phyloP scores from a whole-genome alignment of 1,284 basidiomycete species.

The Trichosporon ovoides region DNA sequence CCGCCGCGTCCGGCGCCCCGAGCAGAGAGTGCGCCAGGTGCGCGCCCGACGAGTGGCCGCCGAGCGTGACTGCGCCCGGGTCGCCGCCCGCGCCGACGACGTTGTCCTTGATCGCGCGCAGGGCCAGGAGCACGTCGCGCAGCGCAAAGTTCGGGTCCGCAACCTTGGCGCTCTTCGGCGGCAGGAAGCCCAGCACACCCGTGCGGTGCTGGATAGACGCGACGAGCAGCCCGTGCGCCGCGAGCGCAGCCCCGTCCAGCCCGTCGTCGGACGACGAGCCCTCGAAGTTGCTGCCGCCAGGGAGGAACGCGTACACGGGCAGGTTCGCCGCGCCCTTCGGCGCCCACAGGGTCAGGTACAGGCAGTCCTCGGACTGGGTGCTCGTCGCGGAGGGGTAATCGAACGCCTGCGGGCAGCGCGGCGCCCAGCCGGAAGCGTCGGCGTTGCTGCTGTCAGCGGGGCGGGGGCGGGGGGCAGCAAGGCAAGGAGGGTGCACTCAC shows the following conservation, averaged over 20 bases:
- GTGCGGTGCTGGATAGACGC: conserved; percentile 64
- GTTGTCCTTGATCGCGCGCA: conserved; percentile 58
- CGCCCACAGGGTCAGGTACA: conserved; percentile 68
- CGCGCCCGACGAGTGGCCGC: conserved; percentile 82
- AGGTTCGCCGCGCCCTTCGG: conserved; percentile 52
- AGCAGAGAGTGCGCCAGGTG: conserved; percentile 69
- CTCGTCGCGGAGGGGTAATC: conserved; percentile 46
- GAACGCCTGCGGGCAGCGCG: conserved; percentile 58
- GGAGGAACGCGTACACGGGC: conserved; percentile 64
- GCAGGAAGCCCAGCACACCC: conserved; percentile 69
- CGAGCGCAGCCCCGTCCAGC: conserved; percentile 71
- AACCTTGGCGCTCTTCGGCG: neutral
- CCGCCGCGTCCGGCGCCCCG: conserved; percentile 60
- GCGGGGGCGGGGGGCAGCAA: neutral
- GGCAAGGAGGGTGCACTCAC: conserved; percentile 15
- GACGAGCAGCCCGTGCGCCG: conserved; percentile 68
- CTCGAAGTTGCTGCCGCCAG: conserved; percentile 73
- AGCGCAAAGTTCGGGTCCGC: conserved; percentile 8
- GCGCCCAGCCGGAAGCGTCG: conserved; percentile 48
- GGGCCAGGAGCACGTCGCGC: conserved; percentile 3
- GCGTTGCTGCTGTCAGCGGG: conserved; percentile 13
- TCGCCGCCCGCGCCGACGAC: conserved; percentile 65
- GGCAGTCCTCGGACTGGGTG: conserved; percentile 62
- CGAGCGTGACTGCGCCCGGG: conserved; percentile 64
- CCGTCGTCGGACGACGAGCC: conserved; percentile 68